Conservation (phyloP, 352 stramenopile genomes). For the Globisporangium parvum region DNA sequence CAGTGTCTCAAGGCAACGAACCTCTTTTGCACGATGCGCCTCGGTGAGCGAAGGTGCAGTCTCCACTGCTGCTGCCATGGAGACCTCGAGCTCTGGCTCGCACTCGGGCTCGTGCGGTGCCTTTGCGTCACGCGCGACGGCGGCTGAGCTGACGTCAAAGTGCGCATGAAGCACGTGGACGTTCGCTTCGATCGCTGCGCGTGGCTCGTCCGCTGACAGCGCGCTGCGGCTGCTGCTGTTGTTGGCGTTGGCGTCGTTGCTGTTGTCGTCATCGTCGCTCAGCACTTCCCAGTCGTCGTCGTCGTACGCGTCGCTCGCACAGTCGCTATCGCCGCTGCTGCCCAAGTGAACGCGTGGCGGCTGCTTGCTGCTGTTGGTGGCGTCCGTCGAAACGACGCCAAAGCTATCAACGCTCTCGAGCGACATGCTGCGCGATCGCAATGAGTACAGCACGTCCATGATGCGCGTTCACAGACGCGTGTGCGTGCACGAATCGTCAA, state of each 20-base stretch:
- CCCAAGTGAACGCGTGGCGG: not conserved
- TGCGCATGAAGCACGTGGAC: slow-evolving; percentile 5
- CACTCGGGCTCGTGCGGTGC: not conserved
- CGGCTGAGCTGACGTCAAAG: not conserved
- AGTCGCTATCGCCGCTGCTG: slow-evolving; percentile 17
- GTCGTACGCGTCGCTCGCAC: slow-evolving; percentile 1
- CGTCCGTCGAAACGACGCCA: slow-evolving; percentile 20
- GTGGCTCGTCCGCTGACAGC: not conserved
- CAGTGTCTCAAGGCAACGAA: not conserved
- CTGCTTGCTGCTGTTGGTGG: slow-evolving; percentile 12
- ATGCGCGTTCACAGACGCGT: not conserved
- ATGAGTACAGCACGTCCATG: slow-evolving; percentile 11
- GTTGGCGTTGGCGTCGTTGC: not conserved
- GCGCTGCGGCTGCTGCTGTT: not conserved
- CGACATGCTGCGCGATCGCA: slow-evolving; percentile 17
- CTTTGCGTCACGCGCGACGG: no score
- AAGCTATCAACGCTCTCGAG: slow-evolving; percentile 32
- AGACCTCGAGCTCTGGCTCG: slow-evolving; percentile 1
- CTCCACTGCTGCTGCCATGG: not conserved
- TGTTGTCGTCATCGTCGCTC: not conserved
- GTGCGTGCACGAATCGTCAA: not conserved
- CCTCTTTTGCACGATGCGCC: slow-evolving; percentile 28
- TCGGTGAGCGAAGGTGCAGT: slow-evolving; percentile 14
- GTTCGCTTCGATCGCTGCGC: slow-evolving; percentile 9
- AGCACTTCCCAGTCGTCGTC: slow-evolving; percentile 48